Conservation (phyloP, 31 red algal species). For the Asparagopsis taxiformis region DNA sequence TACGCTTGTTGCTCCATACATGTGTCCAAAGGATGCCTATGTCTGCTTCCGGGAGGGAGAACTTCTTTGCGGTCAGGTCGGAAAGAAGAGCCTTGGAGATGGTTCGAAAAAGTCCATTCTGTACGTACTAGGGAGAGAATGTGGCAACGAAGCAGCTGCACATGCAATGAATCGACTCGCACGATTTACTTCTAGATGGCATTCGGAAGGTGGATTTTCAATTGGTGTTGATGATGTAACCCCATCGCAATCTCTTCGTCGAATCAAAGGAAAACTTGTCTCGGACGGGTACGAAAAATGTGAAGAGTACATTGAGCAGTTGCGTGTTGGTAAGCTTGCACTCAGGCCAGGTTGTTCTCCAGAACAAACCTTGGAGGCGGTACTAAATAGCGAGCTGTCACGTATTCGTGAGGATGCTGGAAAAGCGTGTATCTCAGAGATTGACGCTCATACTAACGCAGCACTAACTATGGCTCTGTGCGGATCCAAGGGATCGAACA, state of each 20-base stretch:
- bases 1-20: constrained; percentile 34
- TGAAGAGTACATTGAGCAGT: constrained; percentile 64
- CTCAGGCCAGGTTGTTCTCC: constrained; percentile 84
- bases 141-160: constrained; percentile 75
- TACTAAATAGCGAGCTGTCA: constrained; percentile 76
- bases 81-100: constrained; percentile 86
- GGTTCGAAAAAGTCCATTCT: constrained; percentile 90
- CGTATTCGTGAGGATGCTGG: constrained; percentile 91
- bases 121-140: constrained; percentile 82
- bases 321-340: constrained; percentile 61
- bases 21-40: constrained; percentile 79
- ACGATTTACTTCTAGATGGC: constrained; percentile 85
- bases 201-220: constrained; percentile 83
- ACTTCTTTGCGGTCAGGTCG: constrained; percentile 91
- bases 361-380: constrained; percentile 96
- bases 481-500: constrained; percentile 94
- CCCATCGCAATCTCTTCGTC: constrained; percentile 51
- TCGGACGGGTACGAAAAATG: constrained; percentile 53
- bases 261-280: constrained; percentile 60
- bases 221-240: constrained; percentile 95
- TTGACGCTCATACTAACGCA: constrained; percentile 80
- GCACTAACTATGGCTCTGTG: constrained; percentile 93
- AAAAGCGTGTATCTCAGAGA: constrained; percentile 59
- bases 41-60: constrained; percentile 90
- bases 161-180: constrained; percentile 92